These are phyloP conservation scores for Aspergillus eucalypticola DNA, from an alignment of 2,329 filamentous ascomycete species.

Conservation along the genomic window DNA sequence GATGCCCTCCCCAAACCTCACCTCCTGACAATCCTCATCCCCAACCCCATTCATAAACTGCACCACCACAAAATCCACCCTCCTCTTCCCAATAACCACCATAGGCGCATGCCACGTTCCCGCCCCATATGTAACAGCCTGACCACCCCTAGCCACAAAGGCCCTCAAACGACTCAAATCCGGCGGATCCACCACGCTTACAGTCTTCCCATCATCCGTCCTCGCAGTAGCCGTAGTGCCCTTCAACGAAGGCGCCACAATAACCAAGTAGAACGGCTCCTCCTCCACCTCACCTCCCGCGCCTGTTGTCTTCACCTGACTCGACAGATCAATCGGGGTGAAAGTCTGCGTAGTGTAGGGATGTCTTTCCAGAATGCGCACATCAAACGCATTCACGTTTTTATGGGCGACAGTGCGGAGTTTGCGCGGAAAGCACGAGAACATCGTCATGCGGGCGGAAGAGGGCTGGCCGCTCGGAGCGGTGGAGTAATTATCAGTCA, in stretches of 20 bases:
- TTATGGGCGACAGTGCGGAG: slow-evolving; percentile 40
- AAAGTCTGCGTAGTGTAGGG: slow-evolving; percentile 95
- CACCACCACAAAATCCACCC: slow-evolving; percentile 83
- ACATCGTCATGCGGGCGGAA: slow-evolving; percentile 77
- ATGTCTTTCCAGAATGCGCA: slow-evolving; percentile 82
- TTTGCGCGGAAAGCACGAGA: slow-evolving; percentile 72
- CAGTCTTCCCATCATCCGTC: slow-evolving; percentile 23
- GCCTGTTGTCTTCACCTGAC: slow-evolving; percentile 13
- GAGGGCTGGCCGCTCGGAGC: slow-evolving; percentile 44
- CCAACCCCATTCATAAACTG: slow-evolving; percentile 84
- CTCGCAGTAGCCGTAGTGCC: slow-evolving; percentile 38
- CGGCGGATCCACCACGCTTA: slow-evolving; percentile 57
- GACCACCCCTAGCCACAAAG: slow-evolving; percentile 73
- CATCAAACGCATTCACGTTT: slow-evolving; percentile 54
- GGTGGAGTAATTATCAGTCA: slow-evolving; percentile 69
- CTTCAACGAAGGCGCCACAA: slow-evolving; percentile 78
- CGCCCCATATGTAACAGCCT: slow-evolving; percentile 87
- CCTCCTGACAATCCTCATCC: slow-evolving; percentile 86
- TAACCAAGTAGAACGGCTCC: slow-evolving; percentile 67
- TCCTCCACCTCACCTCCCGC: slow-evolving; percentile 25
- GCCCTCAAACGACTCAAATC: slow-evolving; percentile 70
- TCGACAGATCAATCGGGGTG: slow-evolving; percentile 66
- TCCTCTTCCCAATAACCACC: slow-evolving; percentile 72
- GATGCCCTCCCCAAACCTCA: slow-evolving; percentile 50
- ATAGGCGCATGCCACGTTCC: slow-evolving; percentile 98